These are phyloP conservation scores for Tranzscheliella williamsii DNA, from an alignment of 1,284 basidiomycete species.

Conservation along the genomic window DNA sequence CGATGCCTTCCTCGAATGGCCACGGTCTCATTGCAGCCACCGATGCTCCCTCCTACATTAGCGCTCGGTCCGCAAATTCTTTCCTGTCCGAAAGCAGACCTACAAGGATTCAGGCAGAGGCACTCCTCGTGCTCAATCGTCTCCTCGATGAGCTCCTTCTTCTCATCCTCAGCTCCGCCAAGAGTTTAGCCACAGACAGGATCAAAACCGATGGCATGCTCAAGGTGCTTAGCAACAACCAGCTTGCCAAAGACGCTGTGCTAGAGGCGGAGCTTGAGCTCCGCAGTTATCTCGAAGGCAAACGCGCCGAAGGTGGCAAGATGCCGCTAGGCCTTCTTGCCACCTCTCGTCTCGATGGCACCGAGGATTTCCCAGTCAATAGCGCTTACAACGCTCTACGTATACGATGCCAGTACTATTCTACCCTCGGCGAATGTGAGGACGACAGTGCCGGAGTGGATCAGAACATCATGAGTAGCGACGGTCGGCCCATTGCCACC, in stretches of 20 bases:
- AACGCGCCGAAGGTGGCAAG: conserved; percentile 48
- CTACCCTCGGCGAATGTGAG: conserved; percentile 45
- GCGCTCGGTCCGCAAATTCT: conserved; percentile 49
- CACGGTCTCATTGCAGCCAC: background rate
- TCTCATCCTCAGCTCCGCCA: conserved; percentile 45
- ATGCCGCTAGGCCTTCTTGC: conserved; percentile 53
- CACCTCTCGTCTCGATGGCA: conserved; percentile 50
- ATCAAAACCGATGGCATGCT: conserved; percentile 56
- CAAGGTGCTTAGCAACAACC: conserved; percentile 45
- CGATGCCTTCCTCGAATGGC: no score
- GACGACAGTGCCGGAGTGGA: conserved; percentile 39
- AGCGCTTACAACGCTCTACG: conserved; percentile 49
- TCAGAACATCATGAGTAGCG: conserved; percentile 54
- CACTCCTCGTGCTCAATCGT: conserved; percentile 44
- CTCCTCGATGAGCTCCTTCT: conserved; percentile 53
- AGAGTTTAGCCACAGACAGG: conserved; percentile 48
- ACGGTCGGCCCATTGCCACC: conserved; percentile 55
- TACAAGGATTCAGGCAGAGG: conserved; percentile 52
- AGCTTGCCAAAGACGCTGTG: conserved; percentile 52
- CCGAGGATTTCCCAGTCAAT: conserved; percentile 46
- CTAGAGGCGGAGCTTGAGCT: conserved; percentile 56
- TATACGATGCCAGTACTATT: conserved; percentile 50
- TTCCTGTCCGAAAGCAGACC: conserved; percentile 51
- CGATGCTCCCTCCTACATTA: conserved; percentile 39
- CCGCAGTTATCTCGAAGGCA: conserved; percentile 47